These are phyloP conservation scores for Naumovozyma dairenensis DNA, from an alignment of 805 yeast genomes.

Conservation along the genomic window DNA sequence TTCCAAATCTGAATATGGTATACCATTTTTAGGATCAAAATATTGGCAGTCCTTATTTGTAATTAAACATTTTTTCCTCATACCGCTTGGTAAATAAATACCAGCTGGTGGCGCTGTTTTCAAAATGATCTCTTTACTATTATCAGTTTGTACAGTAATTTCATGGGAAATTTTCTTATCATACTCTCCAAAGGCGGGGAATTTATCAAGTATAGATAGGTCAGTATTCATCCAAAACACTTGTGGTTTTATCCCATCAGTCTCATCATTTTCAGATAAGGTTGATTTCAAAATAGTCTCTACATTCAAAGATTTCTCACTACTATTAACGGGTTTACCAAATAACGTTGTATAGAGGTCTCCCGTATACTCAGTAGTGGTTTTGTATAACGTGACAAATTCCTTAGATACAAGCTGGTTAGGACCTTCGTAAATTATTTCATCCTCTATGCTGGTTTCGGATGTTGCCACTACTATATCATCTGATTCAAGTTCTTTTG, in stretches of 20 bases:
- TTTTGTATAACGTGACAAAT: constrained; percentile 42
- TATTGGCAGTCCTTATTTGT: constrained; percentile 63
- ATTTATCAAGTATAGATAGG: constrained; percentile 25
- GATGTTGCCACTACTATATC: constrained; percentile 1
- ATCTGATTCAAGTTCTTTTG: too few species aligned
- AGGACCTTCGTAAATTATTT: constrained; percentile 53
- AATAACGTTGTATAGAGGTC: constrained; percentile 29
- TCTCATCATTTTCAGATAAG: constrained; percentile 17
- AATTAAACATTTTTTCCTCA: constrained; percentile 58
- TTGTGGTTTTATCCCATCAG: neutral
- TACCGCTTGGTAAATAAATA: constrained; percentile 50
- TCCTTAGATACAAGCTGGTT: constrained; percentile 49
- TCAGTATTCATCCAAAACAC: constrained; percentile 6
- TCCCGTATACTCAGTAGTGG: constrained; percentile 1
- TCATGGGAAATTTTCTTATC: constrained; percentile 34
- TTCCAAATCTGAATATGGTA: constrained; percentile 77
- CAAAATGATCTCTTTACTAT: constrained; percentile 41
- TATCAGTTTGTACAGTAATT: constrained; percentile 36
- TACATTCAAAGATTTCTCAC: constrained; percentile 44
- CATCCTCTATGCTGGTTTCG: constrained; percentile 7
- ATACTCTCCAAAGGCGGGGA: constrained; percentile 54
- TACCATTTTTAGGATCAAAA: constrained; percentile 79
- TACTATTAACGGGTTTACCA: constrained; percentile 41
- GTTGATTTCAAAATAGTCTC: constrained; percentile 40
- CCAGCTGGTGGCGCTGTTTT: constrained; percentile 69